A percentile compares a stretch with the other conserved stretches of the same genome.
These are phyloP conservation scores for Arabidopsis lyrata DNA, from an alignment of 441 rosid genomes.

Conservation along the genomic window DNA sequence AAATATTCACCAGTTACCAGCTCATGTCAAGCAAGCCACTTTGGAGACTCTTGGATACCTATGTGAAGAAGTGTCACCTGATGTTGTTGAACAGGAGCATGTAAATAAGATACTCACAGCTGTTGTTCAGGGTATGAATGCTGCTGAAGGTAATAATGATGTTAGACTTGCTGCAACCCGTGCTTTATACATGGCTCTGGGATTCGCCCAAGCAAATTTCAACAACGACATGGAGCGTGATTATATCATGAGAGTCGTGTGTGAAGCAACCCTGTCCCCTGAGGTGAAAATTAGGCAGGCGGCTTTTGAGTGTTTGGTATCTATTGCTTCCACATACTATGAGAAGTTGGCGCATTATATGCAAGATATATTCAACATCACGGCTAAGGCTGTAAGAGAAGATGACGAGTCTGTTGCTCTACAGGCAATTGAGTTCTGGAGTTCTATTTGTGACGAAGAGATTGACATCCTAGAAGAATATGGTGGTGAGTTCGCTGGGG, in stretches of 20 bases:
- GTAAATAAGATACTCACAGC: constrained; percentile 81
- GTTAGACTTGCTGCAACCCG: constrained; percentile 83
- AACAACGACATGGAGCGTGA: constrained; percentile 80
- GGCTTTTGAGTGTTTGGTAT: constrained; percentile 81
- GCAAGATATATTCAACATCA: constrained; percentile 70
- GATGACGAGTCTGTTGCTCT: constrained; percentile 81
- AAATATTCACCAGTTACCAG: constrained; percentile 63
- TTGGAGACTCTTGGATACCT: constrained; percentile 80
- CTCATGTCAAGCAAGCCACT: constrained; percentile 73
- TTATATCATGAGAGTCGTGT: constrained; percentile 77
- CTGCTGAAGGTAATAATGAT: constrained; percentile 65
- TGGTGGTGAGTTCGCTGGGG: constrained; percentile 61
- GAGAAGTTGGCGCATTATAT: constrained; percentile 72
- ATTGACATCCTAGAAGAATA: constrained; percentile 81
- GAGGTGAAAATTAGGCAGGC: constrained; percentile 80
- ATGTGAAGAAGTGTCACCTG: constrained; percentile 77
- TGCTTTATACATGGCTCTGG: constrained; percentile 72
- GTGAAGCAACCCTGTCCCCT: constrained; percentile 71
- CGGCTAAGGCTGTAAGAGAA: constrained; percentile 72
- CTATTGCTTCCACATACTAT: constrained; percentile 78
- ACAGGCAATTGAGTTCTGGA: constrained; percentile 83
- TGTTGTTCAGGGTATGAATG: constrained; percentile 82
- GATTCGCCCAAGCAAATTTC: constrained; percentile 81
- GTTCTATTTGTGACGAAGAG: constrained; percentile 82
- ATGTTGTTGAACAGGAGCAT: constrained; percentile 65